Evolutionary conservation across 2,329 filamentous ascomycete genomes (phyloP).

Genomic region (Cercospora sp.): DNA sequence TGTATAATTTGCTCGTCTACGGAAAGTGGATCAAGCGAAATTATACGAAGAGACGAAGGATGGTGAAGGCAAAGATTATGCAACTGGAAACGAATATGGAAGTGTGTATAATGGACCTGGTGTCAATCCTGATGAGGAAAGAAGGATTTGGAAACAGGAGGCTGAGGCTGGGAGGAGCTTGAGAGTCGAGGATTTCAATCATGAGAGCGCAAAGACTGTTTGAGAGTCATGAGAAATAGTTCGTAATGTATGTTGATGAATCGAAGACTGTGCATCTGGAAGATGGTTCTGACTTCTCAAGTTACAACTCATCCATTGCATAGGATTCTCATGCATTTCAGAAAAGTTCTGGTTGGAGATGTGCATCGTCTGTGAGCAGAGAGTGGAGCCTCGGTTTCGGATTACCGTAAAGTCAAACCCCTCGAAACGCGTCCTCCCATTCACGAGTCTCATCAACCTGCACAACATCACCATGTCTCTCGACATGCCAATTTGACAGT

Average conservation of each 20-base stretch:
- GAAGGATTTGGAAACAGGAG: conserved; percentile 57
- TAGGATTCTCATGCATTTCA: background rate
- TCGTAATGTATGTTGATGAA: background rate
- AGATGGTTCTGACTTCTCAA: background rate
- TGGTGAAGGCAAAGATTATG: conserved; percentile 57
- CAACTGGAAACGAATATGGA: conserved; percentile 57
- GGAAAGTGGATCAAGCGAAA: conserved; percentile 60
- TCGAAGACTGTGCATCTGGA: background rate
- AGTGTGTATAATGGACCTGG: conserved; percentile 62
- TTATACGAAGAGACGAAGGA: conserved; percentile 43
- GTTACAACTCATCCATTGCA: background rate
- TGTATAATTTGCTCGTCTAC: conserved; percentile 63
- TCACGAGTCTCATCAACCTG: background rate
- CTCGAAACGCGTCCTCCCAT: background rate
- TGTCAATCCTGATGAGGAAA: conserved; percentile 52
- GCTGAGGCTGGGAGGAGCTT: conserved; percentile 41
- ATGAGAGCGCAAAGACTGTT: background rate
- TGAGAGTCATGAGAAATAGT: background rate
- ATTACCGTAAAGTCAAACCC: background rate
- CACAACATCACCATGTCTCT: background rate
- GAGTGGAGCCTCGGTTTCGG: conserved; percentile 4
- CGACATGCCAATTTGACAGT: background rate
- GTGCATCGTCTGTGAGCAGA: background rate
- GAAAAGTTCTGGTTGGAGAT: background rate
- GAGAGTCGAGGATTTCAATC: conserved; percentile 24